phyloP scores from a whole-genome alignment of 768 basidiomycete genomes.

The Boletus subparvulus region DNA sequence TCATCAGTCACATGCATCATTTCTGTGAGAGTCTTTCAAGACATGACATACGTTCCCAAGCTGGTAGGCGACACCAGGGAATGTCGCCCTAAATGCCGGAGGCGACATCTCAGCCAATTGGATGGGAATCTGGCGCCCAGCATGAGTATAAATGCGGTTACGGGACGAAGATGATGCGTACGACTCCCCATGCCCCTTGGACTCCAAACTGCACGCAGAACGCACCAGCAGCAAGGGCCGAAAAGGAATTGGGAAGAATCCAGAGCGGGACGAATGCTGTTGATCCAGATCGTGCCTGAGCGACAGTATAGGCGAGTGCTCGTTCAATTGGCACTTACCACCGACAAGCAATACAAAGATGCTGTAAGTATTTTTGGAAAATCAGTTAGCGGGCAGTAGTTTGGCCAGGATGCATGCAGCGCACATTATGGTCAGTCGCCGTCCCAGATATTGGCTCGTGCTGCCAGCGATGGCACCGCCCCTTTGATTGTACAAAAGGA shows the following conservation, averaged over 20 bases:
- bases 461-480: constrained; percentile 75
- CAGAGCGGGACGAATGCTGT: constrained; percentile 70
- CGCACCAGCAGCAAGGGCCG: constrained; percentile 73
- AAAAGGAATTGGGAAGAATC: constrained; percentile 74
- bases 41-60: constrained; percentile 56
- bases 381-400: background rate
- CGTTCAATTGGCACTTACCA: constrained; percentile 13
- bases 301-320: background rate
- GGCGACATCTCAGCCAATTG: constrained; percentile 84
- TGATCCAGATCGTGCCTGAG: background rate
- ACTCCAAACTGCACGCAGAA: constrained; percentile 88
- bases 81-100: constrained; percentile 85
- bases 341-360: constrained; percentile 28
- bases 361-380: constrained; percentile 2
- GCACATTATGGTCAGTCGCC: constrained; percentile 74
- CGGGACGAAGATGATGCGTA: constrained; percentile 35
- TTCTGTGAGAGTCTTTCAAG: background rate
- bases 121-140: constrained; percentile 54
- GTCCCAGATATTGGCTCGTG: constrained; percentile 73
- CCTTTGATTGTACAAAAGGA: constrained; percentile 24
- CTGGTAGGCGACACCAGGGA: constrained; percentile 85
- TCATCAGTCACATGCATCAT: background rate
- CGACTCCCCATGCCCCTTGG: constrained; percentile 89
- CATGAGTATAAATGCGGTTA: background rate
- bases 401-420: background rate